Evolutionary conservation across 2,329 filamentous ascomycete species (phyloP).

Genomic region (Ophiocordyceps unilateralis): DNA sequence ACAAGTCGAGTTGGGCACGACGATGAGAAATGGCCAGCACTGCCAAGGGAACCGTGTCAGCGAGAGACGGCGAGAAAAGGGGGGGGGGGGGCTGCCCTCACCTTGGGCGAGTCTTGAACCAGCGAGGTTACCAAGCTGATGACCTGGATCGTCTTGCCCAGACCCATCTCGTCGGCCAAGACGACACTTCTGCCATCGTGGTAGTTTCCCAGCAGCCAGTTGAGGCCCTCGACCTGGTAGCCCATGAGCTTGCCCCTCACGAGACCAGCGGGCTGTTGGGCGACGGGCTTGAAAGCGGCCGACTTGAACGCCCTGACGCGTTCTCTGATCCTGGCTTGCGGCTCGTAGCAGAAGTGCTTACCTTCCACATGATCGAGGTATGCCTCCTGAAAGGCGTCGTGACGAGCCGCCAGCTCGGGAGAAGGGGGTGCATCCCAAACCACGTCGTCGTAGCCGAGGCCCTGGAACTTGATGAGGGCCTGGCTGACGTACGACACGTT

Average conservation of each 20-base stretch:
- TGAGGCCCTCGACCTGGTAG: conserved; percentile 83
- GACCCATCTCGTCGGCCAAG: conserved; percentile 92
- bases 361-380: conserved; percentile 78
- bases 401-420: conserved; percentile 45
- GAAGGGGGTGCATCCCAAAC: conserved; percentile 77
- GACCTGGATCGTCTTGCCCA: conserved; percentile 93
- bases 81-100: background rate
- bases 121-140: conserved; percentile 66
- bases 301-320: conserved; percentile 52
- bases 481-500: conserved; percentile 56
- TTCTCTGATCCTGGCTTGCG: conserved; percentile 42
- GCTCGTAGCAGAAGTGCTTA: conserved; percentile 45
- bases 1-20: conserved; percentile 88
- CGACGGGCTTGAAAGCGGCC: conserved; percentile 50
- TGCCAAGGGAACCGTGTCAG: conserved; percentile 7
- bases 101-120: conserved; percentile 42
- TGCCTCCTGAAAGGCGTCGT: conserved; percentile 63
- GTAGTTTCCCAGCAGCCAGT: conserved; percentile 91
- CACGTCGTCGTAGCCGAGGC: conserved; percentile 73
- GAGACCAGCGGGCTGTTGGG: conserved; percentile 56
- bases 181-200: conserved; percentile 70
- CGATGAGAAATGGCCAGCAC: conserved; percentile 84
- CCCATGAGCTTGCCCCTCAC: conserved; percentile 73
- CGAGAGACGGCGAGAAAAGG: background rate
- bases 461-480: conserved; percentile 81